These are phyloP conservation scores for Rhynchospora breviuscula DNA, from an alignment of 176 grass and related monocot genomes.

Conservation along the genomic window DNA sequence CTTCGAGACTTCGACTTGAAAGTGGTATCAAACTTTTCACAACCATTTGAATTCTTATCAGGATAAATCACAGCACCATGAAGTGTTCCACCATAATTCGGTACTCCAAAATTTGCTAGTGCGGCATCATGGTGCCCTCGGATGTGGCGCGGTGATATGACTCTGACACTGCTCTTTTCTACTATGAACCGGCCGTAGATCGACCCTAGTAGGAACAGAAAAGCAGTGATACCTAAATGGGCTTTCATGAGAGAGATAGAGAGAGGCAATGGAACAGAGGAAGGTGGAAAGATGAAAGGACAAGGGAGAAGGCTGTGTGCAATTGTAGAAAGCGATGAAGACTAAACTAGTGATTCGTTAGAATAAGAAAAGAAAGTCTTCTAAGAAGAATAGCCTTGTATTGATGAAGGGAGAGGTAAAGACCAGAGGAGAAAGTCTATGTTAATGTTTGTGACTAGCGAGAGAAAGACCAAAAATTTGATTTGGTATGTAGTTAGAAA, in stretches of 20 bases:
- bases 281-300: not conserved
- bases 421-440: not conserved
- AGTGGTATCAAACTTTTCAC: slow-evolving; percentile 35
- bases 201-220: slow-evolving; percentile 7
- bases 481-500: not conserved
- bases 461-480: not conserved
- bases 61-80: slow-evolving; percentile 76
- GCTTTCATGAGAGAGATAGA: slow-evolving; percentile 4
- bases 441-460: not conserved
- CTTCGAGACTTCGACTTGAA: slow-evolving; percentile 72
- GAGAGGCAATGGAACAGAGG: not conserved
- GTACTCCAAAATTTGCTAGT: slow-evolving; percentile 93
- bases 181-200: slow-evolving; percentile 62
- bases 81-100: slow-evolving; percentile 84
- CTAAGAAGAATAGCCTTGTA: not conserved
- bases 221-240: not conserved
- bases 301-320: not conserved
- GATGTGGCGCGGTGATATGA: slow-evolving; percentile 69
- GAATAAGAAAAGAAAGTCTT: slow-evolving; percentile 2
- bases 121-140: slow-evolving; percentile 74
- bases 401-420: not conserved
- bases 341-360: slow-evolving; percentile 1
- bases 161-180: slow-evolving; percentile 83
- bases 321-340: not conserved
- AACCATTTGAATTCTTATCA: slow-evolving; percentile 58